Conservation (phyloP, 441 rosid species). For the Daphne laureola region DNA sequence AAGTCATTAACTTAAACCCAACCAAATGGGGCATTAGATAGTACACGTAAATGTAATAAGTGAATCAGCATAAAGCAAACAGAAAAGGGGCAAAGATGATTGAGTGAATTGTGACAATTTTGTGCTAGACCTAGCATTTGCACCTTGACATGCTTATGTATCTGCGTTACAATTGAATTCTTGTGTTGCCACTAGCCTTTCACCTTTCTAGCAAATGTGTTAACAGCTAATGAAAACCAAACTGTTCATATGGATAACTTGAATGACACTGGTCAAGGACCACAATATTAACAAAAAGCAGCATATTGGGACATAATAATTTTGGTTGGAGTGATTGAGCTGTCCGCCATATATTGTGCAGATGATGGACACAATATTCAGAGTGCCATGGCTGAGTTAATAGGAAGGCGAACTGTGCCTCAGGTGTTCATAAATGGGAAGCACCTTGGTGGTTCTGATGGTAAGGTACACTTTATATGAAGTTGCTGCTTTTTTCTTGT, state of each 20-base stretch:
- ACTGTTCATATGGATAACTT: too few relatives aligned
- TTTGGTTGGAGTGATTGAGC: too few relatives aligned
- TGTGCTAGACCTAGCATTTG: too few relatives aligned
- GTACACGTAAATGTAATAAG: too few relatives aligned
- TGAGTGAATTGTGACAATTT: neutral
- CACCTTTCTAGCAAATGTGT: neutral
- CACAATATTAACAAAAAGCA: too few relatives aligned
- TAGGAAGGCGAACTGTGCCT: slow-evolving; percentile 80
- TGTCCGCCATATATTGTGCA: slow-evolving; percentile 20
- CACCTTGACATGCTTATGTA: too few relatives aligned
- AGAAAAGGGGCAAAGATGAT: neutral
- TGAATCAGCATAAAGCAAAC: neutral
- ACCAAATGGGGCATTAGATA: too few relatives aligned
- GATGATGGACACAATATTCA: slow-evolving; percentile 71
- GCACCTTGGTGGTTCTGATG: slow-evolving; percentile 91
- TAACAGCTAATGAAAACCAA: too few relatives aligned
- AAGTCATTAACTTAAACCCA: too few relatives aligned
- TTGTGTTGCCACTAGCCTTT: neutral
- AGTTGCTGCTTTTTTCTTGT: neutral
- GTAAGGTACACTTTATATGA: slow-evolving; percentile 26
- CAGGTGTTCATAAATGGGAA: slow-evolving; percentile 82
- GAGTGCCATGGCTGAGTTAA: slow-evolving; percentile 47
- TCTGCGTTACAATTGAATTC: neutral
- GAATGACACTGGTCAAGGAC: too few relatives aligned
- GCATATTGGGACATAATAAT: neutral